Evolutionary conservation across 1,284 basidiomycete species (phyloP).

Genomic region (Termitomyces sp.): DNA sequence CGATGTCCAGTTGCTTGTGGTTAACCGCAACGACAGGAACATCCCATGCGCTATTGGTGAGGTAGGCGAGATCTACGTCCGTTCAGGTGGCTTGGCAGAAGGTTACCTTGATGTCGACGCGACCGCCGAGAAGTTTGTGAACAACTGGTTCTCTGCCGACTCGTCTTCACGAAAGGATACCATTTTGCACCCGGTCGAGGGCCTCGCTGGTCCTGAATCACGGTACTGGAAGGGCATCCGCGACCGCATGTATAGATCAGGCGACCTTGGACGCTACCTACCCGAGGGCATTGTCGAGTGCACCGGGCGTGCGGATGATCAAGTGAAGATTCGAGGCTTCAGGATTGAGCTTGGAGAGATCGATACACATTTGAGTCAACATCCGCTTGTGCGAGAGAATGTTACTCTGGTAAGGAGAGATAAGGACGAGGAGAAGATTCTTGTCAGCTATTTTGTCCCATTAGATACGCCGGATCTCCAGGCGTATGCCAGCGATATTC

Average conservation of each 20-base stretch:
- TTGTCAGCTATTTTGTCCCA: constrained; percentile 98
- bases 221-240: constrained; percentile 94
- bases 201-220: constrained; percentile 64
- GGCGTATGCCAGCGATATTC: constrained; percentile 70
- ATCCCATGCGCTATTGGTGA: constrained; percentile 94
- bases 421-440: constrained; percentile 99
- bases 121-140: constrained; percentile 87
- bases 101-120: constrained; percentile 88
- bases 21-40: constrained; percentile 88
- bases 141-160: constrained; percentile 81
- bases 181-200: constrained; percentile 56
- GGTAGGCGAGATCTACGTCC: constrained; percentile 98
- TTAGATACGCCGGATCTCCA: constrained; percentile 67
- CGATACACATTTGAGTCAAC: constrained; percentile 92
- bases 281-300: constrained; percentile 96
- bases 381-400: constrained; percentile 92
- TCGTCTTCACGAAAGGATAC: constrained; percentile 61
- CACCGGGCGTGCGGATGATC: constrained; percentile 96
- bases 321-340: constrained; percentile 99
- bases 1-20: constrained; percentile 95
- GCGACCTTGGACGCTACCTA: constrained; percentile 93
- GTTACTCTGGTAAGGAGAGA: constrained; percentile 95
- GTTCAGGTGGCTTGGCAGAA: constrained; percentile 93
- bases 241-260: constrained; percentile 97
- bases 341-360: constrained; percentile 98